A percentile compares a stretch with the other conserved stretches of the same genome.
Conservation (phyloP, 805 yeast genomes). For the Monosporozyma aerobia region DNA sequence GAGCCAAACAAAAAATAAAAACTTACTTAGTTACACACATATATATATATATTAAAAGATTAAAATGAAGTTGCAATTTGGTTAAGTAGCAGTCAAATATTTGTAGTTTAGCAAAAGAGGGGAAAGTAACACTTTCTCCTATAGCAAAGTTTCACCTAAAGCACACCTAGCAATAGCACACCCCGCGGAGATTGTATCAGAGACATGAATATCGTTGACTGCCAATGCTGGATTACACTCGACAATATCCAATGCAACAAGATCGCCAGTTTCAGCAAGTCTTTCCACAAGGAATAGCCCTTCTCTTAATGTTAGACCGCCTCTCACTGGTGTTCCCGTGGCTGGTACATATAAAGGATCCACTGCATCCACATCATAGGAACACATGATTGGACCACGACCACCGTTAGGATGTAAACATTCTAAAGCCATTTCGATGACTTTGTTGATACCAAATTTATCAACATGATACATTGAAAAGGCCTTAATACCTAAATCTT, state of each 20-base stretch:
- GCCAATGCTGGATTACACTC: constrained; percentile 91
- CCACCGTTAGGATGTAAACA: constrained; percentile 63
- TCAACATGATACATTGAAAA: constrained; percentile 95
- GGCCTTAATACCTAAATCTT: constrained; percentile 66
- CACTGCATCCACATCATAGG: constrained; percentile 94
- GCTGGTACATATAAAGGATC: constrained; percentile 94
- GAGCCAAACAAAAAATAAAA: no score
- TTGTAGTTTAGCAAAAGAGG: neutral
- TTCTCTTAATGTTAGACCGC: constrained; percentile 90
- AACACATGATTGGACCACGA: constrained; percentile 71
- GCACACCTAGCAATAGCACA: constrained; percentile 90
- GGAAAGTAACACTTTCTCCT: neutral
- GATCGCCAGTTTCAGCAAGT: constrained; percentile 79
- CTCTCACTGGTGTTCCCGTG: constrained; percentile 96
- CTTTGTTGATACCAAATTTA: constrained; percentile 84
- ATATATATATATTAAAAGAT: neutral
- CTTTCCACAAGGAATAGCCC: constrained; percentile 90
- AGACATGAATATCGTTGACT: constrained; percentile 59
- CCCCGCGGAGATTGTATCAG: constrained; percentile 84
- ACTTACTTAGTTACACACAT: neutral
- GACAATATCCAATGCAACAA: constrained; percentile 82
- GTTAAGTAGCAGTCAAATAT: neutral
- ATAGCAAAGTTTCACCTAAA: constrained; percentile 71
- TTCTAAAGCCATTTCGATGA: constrained; percentile 83
- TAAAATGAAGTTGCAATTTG: neutral